Base-by-base conservation (phyloP, 2,329 filamentous ascomycete genomes). In the Epichloe glyceriae region DNA sequence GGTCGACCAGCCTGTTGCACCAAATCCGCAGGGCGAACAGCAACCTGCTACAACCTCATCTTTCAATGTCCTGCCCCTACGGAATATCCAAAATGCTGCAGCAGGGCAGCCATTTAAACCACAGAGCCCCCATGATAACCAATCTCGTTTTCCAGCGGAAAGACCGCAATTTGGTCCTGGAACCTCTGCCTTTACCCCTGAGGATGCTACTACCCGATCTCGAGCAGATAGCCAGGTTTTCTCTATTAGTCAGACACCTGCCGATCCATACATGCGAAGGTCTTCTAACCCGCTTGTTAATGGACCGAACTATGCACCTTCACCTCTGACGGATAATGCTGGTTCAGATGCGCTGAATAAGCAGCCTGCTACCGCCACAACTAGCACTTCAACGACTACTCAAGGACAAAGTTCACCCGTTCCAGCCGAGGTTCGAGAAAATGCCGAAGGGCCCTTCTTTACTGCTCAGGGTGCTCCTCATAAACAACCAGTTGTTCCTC, bases 181-280 rank as follows among this genome's bases (percentile, higher is more conserved):
- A 6, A 50, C 41, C 11, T 50, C 51, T 12, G 53, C 50, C 3
- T 47, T 52, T 17, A 47, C 41, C 10, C 47, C 50, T 34, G 50
- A 54, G 8, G 49, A 55, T 17, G 55, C 53, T 15, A 53, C 56
- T 8, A 38, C 51, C 14, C 52, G 52, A 8, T 38, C 53, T 15
- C 52, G 57, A 30, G 50, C 51, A 0, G 52, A 56, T 37, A 56
- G 57, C 20, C 47, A 51, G 20, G 54, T 56, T 2, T 58, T 56
- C 1, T 45, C 55, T 19, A 12, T 57, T 17, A 49, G 51, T 5
- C 55, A 55, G 0, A 55, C 56, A 1, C 54, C 53, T 6, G 35
- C 53, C n/a, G 57, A 56, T 12, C 19, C 50, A 19, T 47, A 43
- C 10, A 52, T 50, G 33, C 51, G 55, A 17, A 47, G 46, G 26